Evolutionary conservation across 2,329 filamentous ascomycete species (phyloP).

Genomic region (Scleromitrula shiraiana): DNA sequence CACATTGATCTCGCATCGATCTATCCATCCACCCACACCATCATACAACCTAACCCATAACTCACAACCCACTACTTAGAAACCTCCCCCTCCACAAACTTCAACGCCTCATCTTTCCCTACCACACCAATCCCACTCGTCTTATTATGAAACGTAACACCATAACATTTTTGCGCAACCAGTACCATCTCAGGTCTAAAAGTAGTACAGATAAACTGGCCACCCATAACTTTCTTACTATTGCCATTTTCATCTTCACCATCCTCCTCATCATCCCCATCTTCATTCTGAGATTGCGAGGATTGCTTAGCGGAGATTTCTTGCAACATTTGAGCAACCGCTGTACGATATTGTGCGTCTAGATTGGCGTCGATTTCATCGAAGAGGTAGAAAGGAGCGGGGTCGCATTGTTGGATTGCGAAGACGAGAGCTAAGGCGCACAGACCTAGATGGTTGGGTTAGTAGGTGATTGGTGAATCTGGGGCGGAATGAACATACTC

Average conservation of each 20-base stretch:
- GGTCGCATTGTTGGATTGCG: conserved; percentile 96
- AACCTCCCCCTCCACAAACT: conserved; percentile 83
- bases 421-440: conserved; percentile 97
- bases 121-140: conserved; percentile 92
- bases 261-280: conserved; percentile 33
- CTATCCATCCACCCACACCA: neutral
- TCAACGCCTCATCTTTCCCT: conserved; percentile 74
- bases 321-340: conserved; percentile 82
- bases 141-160: conserved; percentile 89
- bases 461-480: conserved; percentile 8
- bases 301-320: conserved; percentile 56
- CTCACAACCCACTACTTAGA: conserved; percentile 24
- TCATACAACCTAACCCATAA: too few species aligned
- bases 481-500: conserved; percentile 45
- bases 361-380: conserved; percentile 98
- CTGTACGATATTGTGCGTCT: conserved; percentile 94
- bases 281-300: conserved; percentile 7
- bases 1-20: neutral
- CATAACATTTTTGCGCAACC: conserved; percentile 96
- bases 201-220: conserved; percentile 96
- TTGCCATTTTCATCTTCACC: conserved; percentile 25
- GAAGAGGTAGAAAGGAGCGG: conserved; percentile 97
- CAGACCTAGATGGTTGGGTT: conserved; percentile 49
- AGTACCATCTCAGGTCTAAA: conserved; percentile 95
- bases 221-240: conserved; percentile 33